A percentile compares a stretch with the other conserved stretches of the same genome.
Evolutionary conservation across 257 asterid species (phyloP).

Genomic region (Solanum raphanifolium): DNA sequence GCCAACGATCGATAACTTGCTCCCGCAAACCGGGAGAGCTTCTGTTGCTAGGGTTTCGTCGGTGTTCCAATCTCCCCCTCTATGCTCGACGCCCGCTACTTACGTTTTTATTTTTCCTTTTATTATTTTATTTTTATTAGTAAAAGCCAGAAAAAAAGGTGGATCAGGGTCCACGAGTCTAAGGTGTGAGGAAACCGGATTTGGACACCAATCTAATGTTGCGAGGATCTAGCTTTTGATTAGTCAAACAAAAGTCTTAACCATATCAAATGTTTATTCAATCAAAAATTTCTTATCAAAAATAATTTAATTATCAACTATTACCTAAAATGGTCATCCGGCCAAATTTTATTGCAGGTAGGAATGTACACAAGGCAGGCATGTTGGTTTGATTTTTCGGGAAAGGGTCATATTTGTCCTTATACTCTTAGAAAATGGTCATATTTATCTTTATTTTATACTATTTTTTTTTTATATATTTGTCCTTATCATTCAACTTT

Average conservation of each 20-base stretch:
- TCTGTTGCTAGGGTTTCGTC: neutral
- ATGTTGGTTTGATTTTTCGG: neutral
- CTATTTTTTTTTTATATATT: too few species aligned
- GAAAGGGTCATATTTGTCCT: too few species aligned
- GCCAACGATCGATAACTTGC: neutral
- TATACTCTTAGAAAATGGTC: too few species aligned
- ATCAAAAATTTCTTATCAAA: neutral
- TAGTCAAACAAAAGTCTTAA: neutral
- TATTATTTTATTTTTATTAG: neutral
- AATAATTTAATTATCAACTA: neutral
- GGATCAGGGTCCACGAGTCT: neutral
- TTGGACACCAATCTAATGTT: neutral
- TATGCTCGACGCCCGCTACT: neutral
- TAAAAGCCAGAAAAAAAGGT: neutral
- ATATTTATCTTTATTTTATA: too few species aligned
- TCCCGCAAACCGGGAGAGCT: neutral
- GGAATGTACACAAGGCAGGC: too few species aligned
- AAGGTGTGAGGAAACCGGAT: neutral
- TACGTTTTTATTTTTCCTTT: neutral
- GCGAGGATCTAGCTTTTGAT: neutral
- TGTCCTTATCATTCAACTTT: neutral
- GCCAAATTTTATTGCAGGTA: neutral
- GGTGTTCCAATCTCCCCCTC: neutral
- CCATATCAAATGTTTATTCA: neutral
- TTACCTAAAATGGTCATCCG: neutral